Evolutionary conservation across 2,329 filamentous ascomycete genomes (phyloP).

Genomic region (Lasiodiplodia hormozganensis): DNA sequence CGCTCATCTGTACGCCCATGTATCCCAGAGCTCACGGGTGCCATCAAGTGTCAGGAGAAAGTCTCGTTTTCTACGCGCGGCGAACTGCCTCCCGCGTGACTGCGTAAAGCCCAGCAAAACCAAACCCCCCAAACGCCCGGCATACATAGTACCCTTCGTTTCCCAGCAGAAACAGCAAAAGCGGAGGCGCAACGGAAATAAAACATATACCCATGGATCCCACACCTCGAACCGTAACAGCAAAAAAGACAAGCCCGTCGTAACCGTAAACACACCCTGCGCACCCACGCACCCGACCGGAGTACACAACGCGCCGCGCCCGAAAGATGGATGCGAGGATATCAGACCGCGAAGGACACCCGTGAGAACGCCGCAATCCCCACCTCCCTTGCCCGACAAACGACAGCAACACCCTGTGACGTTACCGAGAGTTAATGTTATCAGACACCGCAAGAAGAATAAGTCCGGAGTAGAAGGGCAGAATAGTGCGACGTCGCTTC

Average conservation of each 20-base stretch:
- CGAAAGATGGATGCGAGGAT: slow-evolving; percentile 20
- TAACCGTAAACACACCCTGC: slow-evolving; percentile 18
- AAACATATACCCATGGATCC: slow-evolving; percentile 16
- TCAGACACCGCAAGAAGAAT: slow-evolving; percentile 16
- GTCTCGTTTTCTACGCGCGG: slow-evolving; percentile 21
- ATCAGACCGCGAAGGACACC: slow-evolving; percentile 12
- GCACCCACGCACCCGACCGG: slow-evolving; percentile 5
- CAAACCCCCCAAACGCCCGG: slow-evolving; percentile 21
- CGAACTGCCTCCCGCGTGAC: neutral
- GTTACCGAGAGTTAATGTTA: slow-evolving; percentile 22
- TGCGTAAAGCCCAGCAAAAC: neutral
- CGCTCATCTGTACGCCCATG: too few relatives aligned
- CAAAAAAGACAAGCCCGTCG: slow-evolving; percentile 11
- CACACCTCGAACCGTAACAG: slow-evolving; percentile 1
- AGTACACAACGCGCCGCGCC: slow-evolving; percentile 23
- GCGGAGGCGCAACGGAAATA: neutral
- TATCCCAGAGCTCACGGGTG: too few relatives aligned
- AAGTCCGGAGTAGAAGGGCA: slow-evolving; percentile 12
- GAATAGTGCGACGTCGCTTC: neutral
- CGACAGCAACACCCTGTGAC: slow-evolving; percentile 13
- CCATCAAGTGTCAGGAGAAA: slow-evolving; percentile 12
- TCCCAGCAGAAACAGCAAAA: slow-evolving; percentile 11
- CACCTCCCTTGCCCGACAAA: slow-evolving; percentile 12
- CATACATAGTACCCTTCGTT: slow-evolving; percentile 8
- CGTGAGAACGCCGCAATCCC: slow-evolving; percentile 14